These are phyloP conservation scores for Lizonia empirigonia DNA, from an alignment of 2,329 filamentous ascomycete species.

Conservation along the genomic window DNA sequence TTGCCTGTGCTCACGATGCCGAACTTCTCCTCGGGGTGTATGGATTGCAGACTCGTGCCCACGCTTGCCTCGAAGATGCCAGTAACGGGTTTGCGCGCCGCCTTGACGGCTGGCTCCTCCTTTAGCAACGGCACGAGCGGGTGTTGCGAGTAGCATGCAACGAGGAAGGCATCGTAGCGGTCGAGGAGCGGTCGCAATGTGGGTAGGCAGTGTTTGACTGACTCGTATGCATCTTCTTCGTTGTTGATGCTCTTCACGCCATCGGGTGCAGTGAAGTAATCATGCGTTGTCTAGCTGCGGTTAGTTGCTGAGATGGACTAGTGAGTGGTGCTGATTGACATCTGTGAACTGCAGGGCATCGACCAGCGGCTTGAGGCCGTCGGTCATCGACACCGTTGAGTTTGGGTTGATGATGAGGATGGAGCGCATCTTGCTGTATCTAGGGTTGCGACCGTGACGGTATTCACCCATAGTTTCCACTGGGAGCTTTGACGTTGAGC, in stretches of 20 bases:
- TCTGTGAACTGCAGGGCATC: constrained; percentile 52
- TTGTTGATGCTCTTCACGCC: constrained; percentile 81
- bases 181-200: constrained; percentile 56
- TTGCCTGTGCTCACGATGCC: constrained; percentile 88
- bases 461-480: constrained; percentile 34
- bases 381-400: constrained; percentile 74
- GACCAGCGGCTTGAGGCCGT: constrained; percentile 62
- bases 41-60: constrained; percentile 63
- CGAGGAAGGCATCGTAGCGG: constrained; percentile 74
- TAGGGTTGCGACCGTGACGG: constrained; percentile 20
- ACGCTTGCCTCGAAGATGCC: constrained; percentile 91
- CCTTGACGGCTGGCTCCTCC: constrained; percentile 46
- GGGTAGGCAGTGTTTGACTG: constrained; percentile 65
- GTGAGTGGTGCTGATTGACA: constrained; percentile 45
- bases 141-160: constrained; percentile 89
- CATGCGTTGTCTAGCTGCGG: constrained; percentile 54
- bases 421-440: constrained; percentile 45
- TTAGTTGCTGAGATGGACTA: constrained; percentile 49
- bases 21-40: constrained; percentile 63
- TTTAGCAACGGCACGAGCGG: constrained; percentile 70
- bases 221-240: constrained; percentile 68
- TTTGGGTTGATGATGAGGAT: constrained; percentile 82
- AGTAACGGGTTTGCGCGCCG: constrained; percentile 62
- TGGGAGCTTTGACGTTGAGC: neutral
- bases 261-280: constrained; percentile 69